phyloP scores from a whole-genome alignment of 352 stramenopile species.

The Phytophthora capsici region DNA sequence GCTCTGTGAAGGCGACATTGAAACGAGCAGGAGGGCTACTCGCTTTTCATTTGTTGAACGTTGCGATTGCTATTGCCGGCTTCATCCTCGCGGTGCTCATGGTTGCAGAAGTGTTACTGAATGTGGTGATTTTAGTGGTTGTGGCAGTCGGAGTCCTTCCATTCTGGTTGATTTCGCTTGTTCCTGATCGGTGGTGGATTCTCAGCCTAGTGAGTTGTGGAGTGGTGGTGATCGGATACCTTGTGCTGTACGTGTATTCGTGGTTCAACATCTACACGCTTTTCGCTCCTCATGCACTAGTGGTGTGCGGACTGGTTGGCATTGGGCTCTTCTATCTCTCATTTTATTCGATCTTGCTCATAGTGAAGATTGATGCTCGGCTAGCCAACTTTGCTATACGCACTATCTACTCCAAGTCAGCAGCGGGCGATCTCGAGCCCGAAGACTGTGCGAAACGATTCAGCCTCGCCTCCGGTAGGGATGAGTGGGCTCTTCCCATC shows the following conservation, averaged over 20 bases:
- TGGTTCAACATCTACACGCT: background rate
- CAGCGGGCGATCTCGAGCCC: background rate
- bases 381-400: background rate
- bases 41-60: conserved; percentile 8
- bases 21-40: background rate
- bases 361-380: conserved; percentile 1
- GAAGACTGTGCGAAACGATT: background rate
- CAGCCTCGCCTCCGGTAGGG: background rate
- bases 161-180: no score
- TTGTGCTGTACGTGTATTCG: background rate
- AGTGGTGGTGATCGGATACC: background rate
- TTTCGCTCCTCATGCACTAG: background rate
- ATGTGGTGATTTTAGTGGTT: background rate
- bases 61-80: background rate
- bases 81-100: no score
- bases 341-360: background rate
- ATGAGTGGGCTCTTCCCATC: background rate
- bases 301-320: background rate
- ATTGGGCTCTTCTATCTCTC: background rate
- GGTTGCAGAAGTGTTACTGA: no score
- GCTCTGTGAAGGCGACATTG: background rate
- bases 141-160: background rate
- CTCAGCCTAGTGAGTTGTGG: background rate
- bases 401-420: background rate
- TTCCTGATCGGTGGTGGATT: no score